Conservation (phyloP, 2,329 filamentous ascomycete genomes). For the Beauveria brongniartii region DNA sequence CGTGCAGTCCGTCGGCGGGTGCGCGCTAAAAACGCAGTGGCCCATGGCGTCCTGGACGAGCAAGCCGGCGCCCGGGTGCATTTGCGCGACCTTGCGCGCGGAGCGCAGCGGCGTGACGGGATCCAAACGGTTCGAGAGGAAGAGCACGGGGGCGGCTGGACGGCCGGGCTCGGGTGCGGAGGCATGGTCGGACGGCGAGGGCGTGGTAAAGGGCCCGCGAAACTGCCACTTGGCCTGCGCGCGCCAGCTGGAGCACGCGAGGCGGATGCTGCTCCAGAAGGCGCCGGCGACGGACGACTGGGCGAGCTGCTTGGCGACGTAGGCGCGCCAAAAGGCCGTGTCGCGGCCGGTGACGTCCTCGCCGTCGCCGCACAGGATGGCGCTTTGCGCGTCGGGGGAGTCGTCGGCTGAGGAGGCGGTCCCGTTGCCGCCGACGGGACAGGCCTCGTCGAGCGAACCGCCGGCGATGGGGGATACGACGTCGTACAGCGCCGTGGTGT, state of each 20-base stretch:
- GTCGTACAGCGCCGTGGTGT: background rate
- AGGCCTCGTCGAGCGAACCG: background rate
- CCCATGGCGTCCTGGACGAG: slow-evolving; percentile 23
- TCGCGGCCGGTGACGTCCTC: slow-evolving; percentile 16
- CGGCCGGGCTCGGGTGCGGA: slow-evolving; percentile 19
- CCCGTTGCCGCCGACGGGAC: slow-evolving; percentile 7
- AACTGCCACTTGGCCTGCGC: slow-evolving; percentile 34
- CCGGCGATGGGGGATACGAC: background rate
- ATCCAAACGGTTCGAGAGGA: slow-evolving; percentile 34
- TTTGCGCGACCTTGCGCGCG: slow-evolving; percentile 24
- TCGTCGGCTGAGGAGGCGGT: background rate
- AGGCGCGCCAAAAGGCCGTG: slow-evolving; percentile 20
- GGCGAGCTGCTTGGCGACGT: slow-evolving; percentile 20
- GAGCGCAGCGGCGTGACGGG: slow-evolving; percentile 36
- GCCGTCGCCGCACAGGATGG: slow-evolving; percentile 30
- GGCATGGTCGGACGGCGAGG: slow-evolving; percentile 13
- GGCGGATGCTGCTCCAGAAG: slow-evolving; percentile 27
- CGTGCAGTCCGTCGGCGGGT: slow-evolving; percentile 16
- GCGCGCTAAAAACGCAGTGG: slow-evolving; percentile 17
- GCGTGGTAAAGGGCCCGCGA: slow-evolving; percentile 25
- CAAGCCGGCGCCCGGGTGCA: slow-evolving; percentile 22
- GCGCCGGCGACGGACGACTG: slow-evolving; percentile 25
- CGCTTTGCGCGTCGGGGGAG: slow-evolving; percentile 16
- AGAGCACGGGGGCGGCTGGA: slow-evolving; percentile 35
- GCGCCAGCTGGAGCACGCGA: slow-evolving; percentile 31